Percentiles rank a stretch among this genome's conserved stretches.
Conservation (phyloP, 228 moss, liverwort and hornwort genomes). For the Sphagnum magellanicum region DNA sequence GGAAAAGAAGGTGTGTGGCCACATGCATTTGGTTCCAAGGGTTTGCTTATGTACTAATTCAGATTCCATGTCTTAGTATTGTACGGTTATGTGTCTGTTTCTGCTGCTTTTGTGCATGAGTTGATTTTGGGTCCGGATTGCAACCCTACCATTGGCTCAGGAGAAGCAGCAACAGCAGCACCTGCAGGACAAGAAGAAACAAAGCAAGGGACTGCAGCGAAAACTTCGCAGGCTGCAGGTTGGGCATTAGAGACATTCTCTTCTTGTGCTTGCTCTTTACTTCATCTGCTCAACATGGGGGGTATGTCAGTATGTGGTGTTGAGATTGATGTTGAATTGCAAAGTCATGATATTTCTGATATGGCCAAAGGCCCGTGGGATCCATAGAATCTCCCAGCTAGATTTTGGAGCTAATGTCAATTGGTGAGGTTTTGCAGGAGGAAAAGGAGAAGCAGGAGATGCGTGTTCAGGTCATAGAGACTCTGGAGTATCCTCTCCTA, state of each 20-base stretch:
- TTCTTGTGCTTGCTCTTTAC: background rate
- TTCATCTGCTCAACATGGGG: background rate
- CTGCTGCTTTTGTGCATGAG: background rate
- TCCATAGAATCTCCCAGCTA: background rate
- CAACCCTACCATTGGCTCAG: no score
- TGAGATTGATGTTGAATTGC: background rate
- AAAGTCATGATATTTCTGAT: background rate
- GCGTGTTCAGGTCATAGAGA: constrained; percentile 44
- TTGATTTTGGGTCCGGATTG: background rate
- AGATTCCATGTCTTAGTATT: background rate
- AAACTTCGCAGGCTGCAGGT: constrained; percentile 55
- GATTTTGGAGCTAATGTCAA: background rate
- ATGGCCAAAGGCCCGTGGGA: background rate
- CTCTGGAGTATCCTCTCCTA: constrained; percentile 37
- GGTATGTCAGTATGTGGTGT: background rate
- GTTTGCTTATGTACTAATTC: background rate
- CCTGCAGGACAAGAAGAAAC: constrained; percentile 16
- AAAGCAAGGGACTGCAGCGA: constrained; percentile 48
- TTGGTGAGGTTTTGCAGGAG: constrained; percentile 18
- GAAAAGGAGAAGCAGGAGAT: constrained; percentile 48
- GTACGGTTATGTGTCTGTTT: background rate
- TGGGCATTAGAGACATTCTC: background rate
- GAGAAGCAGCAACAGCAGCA: constrained; percentile 27
- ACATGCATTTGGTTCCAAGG: background rate
- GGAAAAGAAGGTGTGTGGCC: constrained; percentile 16